Evolutionary conservation across 108 stramenopile genomes (phyloP).

Genomic region (Chaetoceros tenuissimus): DNA sequence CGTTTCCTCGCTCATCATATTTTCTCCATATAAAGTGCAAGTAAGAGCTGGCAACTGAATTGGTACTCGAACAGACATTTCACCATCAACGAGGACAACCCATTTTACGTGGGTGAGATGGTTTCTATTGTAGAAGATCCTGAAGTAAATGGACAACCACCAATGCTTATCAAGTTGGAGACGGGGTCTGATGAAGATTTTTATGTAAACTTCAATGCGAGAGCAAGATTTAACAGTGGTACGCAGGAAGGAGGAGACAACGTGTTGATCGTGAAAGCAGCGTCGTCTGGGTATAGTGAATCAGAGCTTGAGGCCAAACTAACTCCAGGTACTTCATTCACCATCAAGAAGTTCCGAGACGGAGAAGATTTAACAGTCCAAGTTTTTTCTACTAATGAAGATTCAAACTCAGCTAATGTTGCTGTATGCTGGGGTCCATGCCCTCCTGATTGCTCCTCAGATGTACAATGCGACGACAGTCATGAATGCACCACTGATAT

Average conservation of each 20-base stretch:
- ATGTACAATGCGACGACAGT: neutral
- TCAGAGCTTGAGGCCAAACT: conserved; percentile 33
- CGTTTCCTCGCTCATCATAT: too few species aligned
- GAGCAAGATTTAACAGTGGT: conserved; percentile 15
- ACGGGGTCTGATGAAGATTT: neutral
- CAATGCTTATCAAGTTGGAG: neutral
- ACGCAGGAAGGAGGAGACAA: conserved; percentile 24
- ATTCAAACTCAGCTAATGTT: neutral
- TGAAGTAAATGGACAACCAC: conserved; percentile 2
- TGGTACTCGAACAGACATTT: conserved; percentile 30
- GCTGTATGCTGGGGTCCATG: neutral
- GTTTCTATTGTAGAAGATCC: conserved; percentile 14
- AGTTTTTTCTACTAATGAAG: neutral
- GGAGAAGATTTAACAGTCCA: neutral
- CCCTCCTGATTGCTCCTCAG: neutral
- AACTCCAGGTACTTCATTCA: conserved; percentile 12
- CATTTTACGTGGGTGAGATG: conserved; percentile 2
- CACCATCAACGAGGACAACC: neutral
- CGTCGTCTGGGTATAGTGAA: conserved; percentile 15
- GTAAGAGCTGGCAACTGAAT: conserved; percentile 43
- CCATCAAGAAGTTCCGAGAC: conserved; percentile 8
- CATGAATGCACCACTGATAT: neutral
- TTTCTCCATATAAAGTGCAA: conserved; percentile 41
- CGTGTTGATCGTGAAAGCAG: conserved; percentile 5
- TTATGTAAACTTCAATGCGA: conserved; percentile 24